Conservation (phyloP, 2,329 filamentous ascomycete species). For the Geosmithia morbida region DNA sequence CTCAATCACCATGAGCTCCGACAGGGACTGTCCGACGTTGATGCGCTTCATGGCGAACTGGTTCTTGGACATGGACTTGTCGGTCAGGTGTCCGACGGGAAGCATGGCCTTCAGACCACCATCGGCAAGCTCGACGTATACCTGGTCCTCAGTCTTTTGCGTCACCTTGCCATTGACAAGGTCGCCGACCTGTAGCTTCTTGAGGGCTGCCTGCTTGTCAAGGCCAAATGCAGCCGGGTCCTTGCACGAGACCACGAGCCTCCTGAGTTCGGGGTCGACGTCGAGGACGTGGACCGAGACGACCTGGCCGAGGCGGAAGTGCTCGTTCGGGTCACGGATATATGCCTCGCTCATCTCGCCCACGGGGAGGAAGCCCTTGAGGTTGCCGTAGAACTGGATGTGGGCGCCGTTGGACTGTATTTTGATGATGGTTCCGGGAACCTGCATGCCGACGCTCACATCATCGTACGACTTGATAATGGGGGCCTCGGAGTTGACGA, state of each 20-base stretch:
- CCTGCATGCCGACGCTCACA: constrained; percentile 59
- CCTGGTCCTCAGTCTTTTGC: constrained; percentile 65
- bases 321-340: constrained; percentile 75
- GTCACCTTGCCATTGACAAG: constrained; percentile 65
- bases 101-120: constrained; percentile 66
- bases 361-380: constrained; percentile 79
- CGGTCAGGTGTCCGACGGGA: constrained; percentile 64
- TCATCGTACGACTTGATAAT: constrained; percentile 67
- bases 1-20: constrained; percentile 72
- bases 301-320: constrained; percentile 83
- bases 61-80: constrained; percentile 70
- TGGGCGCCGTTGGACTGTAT: constrained; percentile 67
- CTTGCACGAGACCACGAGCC: constrained; percentile 84
- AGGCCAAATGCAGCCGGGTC: constrained; percentile 64
- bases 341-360: constrained; percentile 98
- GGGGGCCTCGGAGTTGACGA: constrained; percentile 78
- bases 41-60: constrained; percentile 66
- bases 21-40: constrained; percentile 67
- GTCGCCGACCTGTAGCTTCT: constrained; percentile 57
- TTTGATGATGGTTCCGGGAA: constrained; percentile 76
- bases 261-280: constrained; percentile 54
- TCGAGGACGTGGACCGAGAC: constrained; percentile 81
- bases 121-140: constrained; percentile 62
- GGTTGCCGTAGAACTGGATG: constrained; percentile 77
- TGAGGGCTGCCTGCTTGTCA: constrained; percentile 63